Base-by-base conservation (phyloP, 2,329 filamentous ascomycete genomes). In the Penicillium sp. region DNA sequence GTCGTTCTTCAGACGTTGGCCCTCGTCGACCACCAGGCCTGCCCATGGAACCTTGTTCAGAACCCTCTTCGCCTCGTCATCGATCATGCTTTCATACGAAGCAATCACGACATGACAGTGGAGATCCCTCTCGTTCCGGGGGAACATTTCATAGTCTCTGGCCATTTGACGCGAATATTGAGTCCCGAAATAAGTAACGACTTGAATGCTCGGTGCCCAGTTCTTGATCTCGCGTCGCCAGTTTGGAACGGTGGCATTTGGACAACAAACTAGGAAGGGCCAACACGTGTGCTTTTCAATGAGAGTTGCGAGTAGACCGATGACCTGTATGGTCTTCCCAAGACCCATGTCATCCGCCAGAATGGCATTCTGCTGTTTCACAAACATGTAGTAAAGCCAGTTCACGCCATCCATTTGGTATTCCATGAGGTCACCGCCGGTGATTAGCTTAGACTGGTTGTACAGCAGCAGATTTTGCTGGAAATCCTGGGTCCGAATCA, bases 321-420 rank as follows among this genome's bases (percentile, higher is more conserved):
- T 86, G 42, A 96, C 83, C 65, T 98, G 93, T 26, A 98, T 88
- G 0, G 93, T 98, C 73, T 98, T 98, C 26, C 93, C 93, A 1
- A 98, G 79, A 32, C 93, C 93, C 93, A 98, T 98, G 64, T 98
- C 93, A 63, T 98, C 93, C 0, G 93, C 93, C 6, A 97, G 78
- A 48, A 97, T 91, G 23, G 89, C 86, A 60, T 93, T 97, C 62
- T 87, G 84, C 56, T 84, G 77, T 41, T 80, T 76, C 59, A 89
- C 86, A 75, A 88, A 97, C 63, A 93, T 93, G 65, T 87, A 90
- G 49, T 95, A 84, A 2, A 98, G 79, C 90, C 93, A 98, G 60
- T 97, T 96, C 42, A 96, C 74, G 16, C 93, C 93, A 49, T 96
- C 87, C 36, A 94, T 72, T 65, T 98, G 93, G 61, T 98, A 97